These are phyloP conservation scores for Umbelopsis sp. DNA, from an alignment of 192 early-diverging fungal species.

Conservation along the genomic window DNA sequence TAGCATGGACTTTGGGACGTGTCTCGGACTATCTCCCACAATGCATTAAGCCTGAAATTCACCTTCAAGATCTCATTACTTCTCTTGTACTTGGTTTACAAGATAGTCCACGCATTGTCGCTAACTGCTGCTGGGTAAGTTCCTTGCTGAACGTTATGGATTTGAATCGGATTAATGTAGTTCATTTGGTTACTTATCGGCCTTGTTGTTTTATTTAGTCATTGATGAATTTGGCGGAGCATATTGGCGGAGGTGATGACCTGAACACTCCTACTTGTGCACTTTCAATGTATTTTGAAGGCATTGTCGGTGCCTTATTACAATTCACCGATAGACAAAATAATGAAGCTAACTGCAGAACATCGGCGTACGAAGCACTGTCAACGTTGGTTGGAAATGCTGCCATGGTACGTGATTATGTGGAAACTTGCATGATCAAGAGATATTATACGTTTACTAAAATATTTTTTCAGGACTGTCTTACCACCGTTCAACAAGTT, in stretches of 20 bases:
- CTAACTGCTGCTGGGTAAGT: slow-evolving; percentile 89
- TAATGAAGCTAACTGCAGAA: slow-evolving; percentile 86
- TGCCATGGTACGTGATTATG: slow-evolving; percentile 36
- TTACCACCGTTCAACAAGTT: slow-evolving; percentile 74
- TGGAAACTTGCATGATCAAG: too few species aligned
- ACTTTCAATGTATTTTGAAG: slow-evolving; percentile 87
- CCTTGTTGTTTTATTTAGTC: slow-evolving; percentile 46
- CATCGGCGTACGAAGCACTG: slow-evolving; percentile 93
- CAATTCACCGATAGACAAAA: slow-evolving; percentile 68
- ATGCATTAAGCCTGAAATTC: slow-evolving; percentile 73
- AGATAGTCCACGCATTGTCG: slow-evolving; percentile 87
- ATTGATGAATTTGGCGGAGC: slow-evolving; percentile 91
- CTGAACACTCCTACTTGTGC: slow-evolving; percentile 61
- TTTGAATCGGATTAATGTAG: slow-evolving; percentile 18
- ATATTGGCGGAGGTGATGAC: slow-evolving; percentile 62
- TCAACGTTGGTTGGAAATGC: slow-evolving; percentile 74
- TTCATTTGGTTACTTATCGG: too few species aligned
- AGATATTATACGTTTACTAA: too few species aligned
- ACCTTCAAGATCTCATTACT: slow-evolving; percentile 69
- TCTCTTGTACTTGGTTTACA: slow-evolving; percentile 82
- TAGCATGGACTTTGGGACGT: slow-evolving; percentile 98
- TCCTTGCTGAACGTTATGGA: background rate
- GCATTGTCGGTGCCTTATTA: slow-evolving; percentile 75
- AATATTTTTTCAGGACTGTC: slow-evolving; percentile 61
- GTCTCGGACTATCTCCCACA: slow-evolving; percentile 82